Base-by-base conservation (phyloP, 257 asterid genomes). In the Ligustrum vulgare region DNA sequence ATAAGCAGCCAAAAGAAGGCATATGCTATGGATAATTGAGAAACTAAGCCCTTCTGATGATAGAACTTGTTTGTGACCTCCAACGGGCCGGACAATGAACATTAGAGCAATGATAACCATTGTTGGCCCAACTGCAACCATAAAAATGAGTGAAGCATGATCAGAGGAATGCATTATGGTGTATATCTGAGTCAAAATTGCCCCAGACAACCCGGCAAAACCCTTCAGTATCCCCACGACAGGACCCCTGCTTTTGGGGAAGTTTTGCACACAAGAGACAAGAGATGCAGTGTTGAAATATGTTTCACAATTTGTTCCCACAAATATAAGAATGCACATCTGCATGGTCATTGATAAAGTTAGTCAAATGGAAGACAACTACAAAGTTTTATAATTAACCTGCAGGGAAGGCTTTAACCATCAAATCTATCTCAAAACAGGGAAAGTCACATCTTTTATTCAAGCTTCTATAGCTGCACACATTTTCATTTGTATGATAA, bases 201-300 rank as follows among this genome's bases (percentile, higher is more conserved):
- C 95, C 49, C 92, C 92, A 75, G 86, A 56, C 54, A 89, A 65
- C 65, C 92, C 95, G 0, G 91, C 92, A 66, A 87, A 87, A 7
- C 92, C 95, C 75, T 87, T 89, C 3, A 87, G 87, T 74, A 89
- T 86, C 37, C 95, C 95, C 72, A 87, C 91, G 16, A 87, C 88
- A 5, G 95, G 95, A 34, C 92, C 92, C 1, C 91, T 87, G 70
- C 81, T 88, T 79, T 83, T 84, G 8, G 93, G 90, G 82, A 88
- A 90, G 80, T 86, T 88, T 80, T 83, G 96, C 43, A 86, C 91
- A 56, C 89, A 83, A 25, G 96, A 83, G 49, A 88, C 93, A 1
- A 88, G 70, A n/a, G 93, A 78, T 39, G 82, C 89, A 34, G 91
- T 86, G 47, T 89, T 84, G 83, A 89, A 87, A 78, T 86, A 89